These are phyloP conservation scores for Curvularia sp. DNA, from an alignment of 2,329 filamentous ascomycete genomes.

Conservation along the genomic window DNA sequence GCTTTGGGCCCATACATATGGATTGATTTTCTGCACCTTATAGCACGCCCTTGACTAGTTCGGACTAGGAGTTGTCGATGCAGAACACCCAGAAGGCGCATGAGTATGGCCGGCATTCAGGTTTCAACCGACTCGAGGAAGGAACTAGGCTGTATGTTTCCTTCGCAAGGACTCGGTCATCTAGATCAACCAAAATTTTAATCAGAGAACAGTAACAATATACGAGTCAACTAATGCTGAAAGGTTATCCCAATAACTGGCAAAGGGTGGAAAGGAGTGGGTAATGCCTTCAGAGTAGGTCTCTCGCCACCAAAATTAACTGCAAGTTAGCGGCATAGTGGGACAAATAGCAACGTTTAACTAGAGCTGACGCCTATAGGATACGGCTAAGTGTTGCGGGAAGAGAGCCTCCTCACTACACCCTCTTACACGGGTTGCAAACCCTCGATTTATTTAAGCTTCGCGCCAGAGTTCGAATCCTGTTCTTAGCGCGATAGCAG, in stretches of 20 bases:
- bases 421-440: neutral
- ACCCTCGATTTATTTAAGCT: neutral
- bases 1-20: conserved; percentile 1
- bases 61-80: neutral
- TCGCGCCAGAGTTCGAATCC: neutral
- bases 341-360: neutral
- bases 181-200: neutral
- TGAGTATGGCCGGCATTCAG: neutral
- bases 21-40: neutral
- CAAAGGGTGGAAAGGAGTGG: neutral
- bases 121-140: neutral
- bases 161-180: neutral
- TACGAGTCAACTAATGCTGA: neutral
- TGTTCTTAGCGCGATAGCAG: neutral
- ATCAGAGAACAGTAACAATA: neutral
- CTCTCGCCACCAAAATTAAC: neutral
- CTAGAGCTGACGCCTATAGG: neutral
- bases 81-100: neutral
- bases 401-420: conserved; percentile 1
- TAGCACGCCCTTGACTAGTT: neutral
- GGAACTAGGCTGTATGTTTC: neutral
- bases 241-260: neutral
- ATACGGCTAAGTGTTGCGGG: neutral
- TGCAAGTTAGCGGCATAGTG: neutral
- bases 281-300: neutral